phyloP scores from a whole-genome alignment of 2,329 filamentous ascomycete genomes.

The Madurella fahalii region DNA sequence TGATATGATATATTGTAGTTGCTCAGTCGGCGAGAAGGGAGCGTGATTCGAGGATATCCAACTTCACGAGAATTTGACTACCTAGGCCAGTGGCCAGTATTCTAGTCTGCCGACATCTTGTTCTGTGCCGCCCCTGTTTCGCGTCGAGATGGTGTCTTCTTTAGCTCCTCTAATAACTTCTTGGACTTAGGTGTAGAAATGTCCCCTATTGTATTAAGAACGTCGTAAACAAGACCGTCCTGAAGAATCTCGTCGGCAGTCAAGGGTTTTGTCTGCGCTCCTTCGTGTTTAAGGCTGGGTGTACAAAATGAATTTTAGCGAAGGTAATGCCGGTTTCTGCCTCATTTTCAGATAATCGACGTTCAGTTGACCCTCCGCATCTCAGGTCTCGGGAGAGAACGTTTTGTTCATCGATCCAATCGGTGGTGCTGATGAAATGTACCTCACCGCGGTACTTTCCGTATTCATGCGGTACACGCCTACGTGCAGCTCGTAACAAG shows the following conservation, averaged over 20 bases:
- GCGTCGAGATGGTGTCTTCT: conserved; percentile 53
- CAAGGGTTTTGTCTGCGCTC: conserved; percentile 36
- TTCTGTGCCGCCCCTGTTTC: conserved; percentile 34
- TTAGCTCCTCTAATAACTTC: conserved; percentile 43
- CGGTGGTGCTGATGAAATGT: conserved; percentile 49
- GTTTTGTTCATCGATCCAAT: conserved; percentile 51
- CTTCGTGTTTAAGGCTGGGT: conserved; percentile 35
- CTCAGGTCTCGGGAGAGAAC: conserved; percentile 47
- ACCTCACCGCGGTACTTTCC: conserved; percentile 50
- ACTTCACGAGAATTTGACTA: conserved; percentile 40
- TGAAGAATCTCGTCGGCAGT: conserved; percentile 41
- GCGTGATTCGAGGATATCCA: conserved; percentile 32
- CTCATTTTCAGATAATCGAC: conserved; percentile 32
- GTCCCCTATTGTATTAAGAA: conserved; percentile 44
- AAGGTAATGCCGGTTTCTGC: conserved; percentile 42
- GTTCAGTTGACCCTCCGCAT: conserved; percentile 29
- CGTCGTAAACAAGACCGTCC: conserved; percentile 33
- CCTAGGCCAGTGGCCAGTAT: conserved; percentile 51
- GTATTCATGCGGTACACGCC: conserved; percentile 51
- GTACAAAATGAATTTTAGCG: conserved; percentile 49
- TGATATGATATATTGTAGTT: too few relatives aligned
- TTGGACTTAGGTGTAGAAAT: conserved; percentile 36
- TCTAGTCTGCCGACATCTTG: conserved; percentile 29
- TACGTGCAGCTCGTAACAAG: conserved; percentile 48
- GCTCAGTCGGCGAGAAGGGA: too few relatives aligned